phyloP scores from a whole-genome alignment of 768 basidiomycete species.

The Boletus tomentosulus region DNA sequence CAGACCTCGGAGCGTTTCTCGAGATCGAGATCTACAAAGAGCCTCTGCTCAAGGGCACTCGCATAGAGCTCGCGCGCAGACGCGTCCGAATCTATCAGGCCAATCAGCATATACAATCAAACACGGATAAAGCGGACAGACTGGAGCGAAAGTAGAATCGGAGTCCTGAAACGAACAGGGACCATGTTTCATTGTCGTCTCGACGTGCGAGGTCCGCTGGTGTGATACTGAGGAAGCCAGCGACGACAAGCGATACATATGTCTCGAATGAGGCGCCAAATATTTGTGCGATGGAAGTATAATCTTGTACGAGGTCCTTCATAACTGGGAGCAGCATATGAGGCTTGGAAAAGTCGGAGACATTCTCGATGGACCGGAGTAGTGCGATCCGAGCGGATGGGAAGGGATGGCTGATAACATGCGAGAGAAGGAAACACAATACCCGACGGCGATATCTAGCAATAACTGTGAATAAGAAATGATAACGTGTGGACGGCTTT shows the following conservation, averaged over 20 bases:
- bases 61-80: conserved; percentile 39
- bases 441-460: conserved; percentile 66
- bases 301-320: conserved; percentile 32
- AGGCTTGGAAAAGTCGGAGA: conserved; percentile 43
- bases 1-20: conserved; percentile 56
- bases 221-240: conserved; percentile 50
- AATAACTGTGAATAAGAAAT: conserved; percentile 16
- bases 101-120: not conserved
- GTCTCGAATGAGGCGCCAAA: conserved; percentile 37
- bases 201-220: conserved; percentile 42
- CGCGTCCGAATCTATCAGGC: conserved; percentile 36
- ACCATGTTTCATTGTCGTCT: conserved; percentile 44
- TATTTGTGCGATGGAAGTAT: conserved; percentile 26
- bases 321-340: conserved; percentile 59
- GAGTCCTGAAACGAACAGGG: conserved; percentile 42
- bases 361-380: conserved; percentile 41
- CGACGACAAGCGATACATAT: conserved; percentile 33
- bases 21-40: conserved; percentile 51
- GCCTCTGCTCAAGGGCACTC: conserved; percentile 45
- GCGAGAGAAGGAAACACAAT: conserved; percentile 76
- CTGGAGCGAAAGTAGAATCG: conserved; percentile 45
- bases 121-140: conserved; percentile 24
- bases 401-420: conserved; percentile 56
- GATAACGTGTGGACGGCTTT: conserved; percentile 24
- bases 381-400: conserved; percentile 49